Conservation (phyloP, 2,329 filamentous ascomycete genomes). For the Neoascochyta sp. region DNA sequence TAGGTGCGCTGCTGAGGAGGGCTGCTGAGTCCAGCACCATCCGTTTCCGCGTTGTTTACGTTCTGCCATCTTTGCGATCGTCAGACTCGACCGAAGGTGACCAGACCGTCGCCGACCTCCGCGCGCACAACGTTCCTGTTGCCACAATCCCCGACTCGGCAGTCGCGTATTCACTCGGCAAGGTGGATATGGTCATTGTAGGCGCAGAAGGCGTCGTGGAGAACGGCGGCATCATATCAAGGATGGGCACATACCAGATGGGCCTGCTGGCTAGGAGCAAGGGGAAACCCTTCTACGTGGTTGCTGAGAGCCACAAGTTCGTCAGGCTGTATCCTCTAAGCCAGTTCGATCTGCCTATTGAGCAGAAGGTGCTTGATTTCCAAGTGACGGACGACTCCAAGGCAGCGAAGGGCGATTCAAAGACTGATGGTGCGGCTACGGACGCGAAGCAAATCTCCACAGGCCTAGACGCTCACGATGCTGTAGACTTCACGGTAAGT, state of each 20-base stretch:
- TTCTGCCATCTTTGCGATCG: slow-evolving; percentile 35
- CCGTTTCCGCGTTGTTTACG: slow-evolving; percentile 79
- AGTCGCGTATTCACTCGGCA: slow-evolving; percentile 73
- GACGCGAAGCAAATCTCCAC: slow-evolving; percentile 19
- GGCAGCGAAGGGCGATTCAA: slow-evolving; percentile 29
- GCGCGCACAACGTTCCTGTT: slow-evolving; percentile 73
- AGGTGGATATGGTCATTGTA: slow-evolving; percentile 66
- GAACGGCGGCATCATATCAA: slow-evolving; percentile 87
- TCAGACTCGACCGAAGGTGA: slow-evolving; percentile 57
- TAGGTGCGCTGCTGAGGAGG: slow-evolving; percentile 69
- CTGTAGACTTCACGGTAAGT: slow-evolving; percentile 68
- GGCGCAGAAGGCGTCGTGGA: slow-evolving; percentile 83
- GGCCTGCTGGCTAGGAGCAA: slow-evolving; percentile 71
- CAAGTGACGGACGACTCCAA: slow-evolving; percentile 48
- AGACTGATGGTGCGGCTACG: slow-evolving; percentile 42
- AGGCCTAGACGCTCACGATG: slow-evolving; percentile 38
- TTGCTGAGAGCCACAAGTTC: slow-evolving; percentile 95
- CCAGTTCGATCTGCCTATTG: slow-evolving; percentile 76
- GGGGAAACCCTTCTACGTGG: slow-evolving; percentile 81
- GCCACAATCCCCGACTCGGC: slow-evolving; percentile 74
- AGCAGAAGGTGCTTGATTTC: slow-evolving; percentile 75
- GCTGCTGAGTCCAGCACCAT: slow-evolving; percentile 66
- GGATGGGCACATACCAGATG: slow-evolving; percentile 83
- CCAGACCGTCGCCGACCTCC: slow-evolving; percentile 66
- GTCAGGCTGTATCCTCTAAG: slow-evolving; percentile 79